A percentile compares a stretch with the other conserved stretches of the same genome.
phyloP scores from a whole-genome alignment of 805 yeast genomes.

The Saccharomycopsis capsularis region DNA sequence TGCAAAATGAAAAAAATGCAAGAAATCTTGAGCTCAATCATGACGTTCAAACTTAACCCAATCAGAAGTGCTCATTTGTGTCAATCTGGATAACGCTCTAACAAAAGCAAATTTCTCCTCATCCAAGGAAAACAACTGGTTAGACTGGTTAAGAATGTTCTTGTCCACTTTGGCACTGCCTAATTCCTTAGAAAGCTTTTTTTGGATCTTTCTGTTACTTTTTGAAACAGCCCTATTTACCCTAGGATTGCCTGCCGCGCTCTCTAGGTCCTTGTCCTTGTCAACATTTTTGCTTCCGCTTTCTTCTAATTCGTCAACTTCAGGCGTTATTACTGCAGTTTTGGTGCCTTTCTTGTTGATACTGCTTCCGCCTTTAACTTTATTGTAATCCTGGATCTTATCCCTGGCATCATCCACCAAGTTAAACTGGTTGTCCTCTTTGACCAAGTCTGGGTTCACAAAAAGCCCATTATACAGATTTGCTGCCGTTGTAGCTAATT shows the following conservation, averaged over 20 bases:
- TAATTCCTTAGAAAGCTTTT: slow-evolving; percentile 10
- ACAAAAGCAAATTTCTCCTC: slow-evolving; percentile 97
- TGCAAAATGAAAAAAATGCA: too few relatives aligned
- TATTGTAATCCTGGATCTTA: slow-evolving; percentile 31
- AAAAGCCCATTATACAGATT: slow-evolving; percentile 79
- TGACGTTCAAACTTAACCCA: slow-evolving; percentile 58
- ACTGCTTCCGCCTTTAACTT: slow-evolving; percentile 24
- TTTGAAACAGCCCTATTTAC: slow-evolving; percentile 36
- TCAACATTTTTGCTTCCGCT: slow-evolving; percentile 44
- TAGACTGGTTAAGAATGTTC: slow-evolving; percentile 3
- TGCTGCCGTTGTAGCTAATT: slow-evolving; percentile 83
- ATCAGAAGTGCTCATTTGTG: slow-evolving; percentile 89
- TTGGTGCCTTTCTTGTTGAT: slow-evolving; percentile 20
- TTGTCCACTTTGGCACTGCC: slow-evolving; percentile 13
- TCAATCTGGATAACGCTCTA: slow-evolving; percentile 80
- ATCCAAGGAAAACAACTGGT: slow-evolving; percentile 72
- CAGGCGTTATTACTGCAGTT: too few relatives aligned
- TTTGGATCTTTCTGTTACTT: not conserved
- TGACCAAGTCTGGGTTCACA: slow-evolving; percentile 68
- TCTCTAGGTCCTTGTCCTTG: slow-evolving; percentile 68
- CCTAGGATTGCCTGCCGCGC: slow-evolving; percentile 62
- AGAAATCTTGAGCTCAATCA: not conserved
- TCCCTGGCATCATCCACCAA: slow-evolving; percentile 25
- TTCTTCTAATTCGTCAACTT: slow-evolving; percentile 27
- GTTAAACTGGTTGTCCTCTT: slow-evolving; percentile 40